Evolutionary conservation across 2,329 filamentous ascomycete species (phyloP), one percentile per base, ranked within the genome.

Genomic region (Nemania abortiva): DNA sequence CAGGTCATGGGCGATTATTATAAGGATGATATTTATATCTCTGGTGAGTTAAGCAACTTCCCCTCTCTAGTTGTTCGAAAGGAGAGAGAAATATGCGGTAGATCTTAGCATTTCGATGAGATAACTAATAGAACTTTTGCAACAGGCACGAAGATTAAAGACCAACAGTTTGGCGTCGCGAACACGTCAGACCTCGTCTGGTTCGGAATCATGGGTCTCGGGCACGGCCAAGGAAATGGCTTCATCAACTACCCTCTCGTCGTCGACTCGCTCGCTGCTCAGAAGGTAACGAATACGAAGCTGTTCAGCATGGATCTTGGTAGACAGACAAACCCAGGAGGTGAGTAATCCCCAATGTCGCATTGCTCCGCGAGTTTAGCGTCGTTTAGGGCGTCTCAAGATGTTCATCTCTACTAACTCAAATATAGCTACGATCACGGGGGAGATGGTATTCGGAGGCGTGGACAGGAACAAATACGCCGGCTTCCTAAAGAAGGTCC

Each of bases 391-490:
- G n/a, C n/a, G n/a, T n/a, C n/a, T n/a, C 39, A 42, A 18, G 11
- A 42, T 18, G 15, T 15, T 11, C 2, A 3, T 9, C 2, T 53
- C 7, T 10, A 10, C 69, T 71, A 20, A 72, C 65, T 63, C 24
- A n/a, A 10, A 4, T 22, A 56, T 59, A 49, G 82, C 82, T 13
- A 77, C 80, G 11, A 72, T 81, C 15, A 81, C 80, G 3, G 86
- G 86, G 37, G 83, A 85, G 60, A 74, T 88, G 66, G 85, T 87
- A 61, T 87, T 87, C 67, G 86, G 86, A 34, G 86, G 86, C 13
- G 72, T 88, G 11, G 86, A 88, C 68, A 83, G 81, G 20, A 85
- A 80, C 74, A 87, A 86, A 73, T 88, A 83, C 74, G 77, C 83
- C 9, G 86, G 86, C 24, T 72, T 74, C 7, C 78, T 88, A 7